Evolutionary conservation across 2,329 filamentous ascomycete genomes (phyloP), one percentile per base, ranked within the genome.

Genomic region (Alternaria panax): DNA sequence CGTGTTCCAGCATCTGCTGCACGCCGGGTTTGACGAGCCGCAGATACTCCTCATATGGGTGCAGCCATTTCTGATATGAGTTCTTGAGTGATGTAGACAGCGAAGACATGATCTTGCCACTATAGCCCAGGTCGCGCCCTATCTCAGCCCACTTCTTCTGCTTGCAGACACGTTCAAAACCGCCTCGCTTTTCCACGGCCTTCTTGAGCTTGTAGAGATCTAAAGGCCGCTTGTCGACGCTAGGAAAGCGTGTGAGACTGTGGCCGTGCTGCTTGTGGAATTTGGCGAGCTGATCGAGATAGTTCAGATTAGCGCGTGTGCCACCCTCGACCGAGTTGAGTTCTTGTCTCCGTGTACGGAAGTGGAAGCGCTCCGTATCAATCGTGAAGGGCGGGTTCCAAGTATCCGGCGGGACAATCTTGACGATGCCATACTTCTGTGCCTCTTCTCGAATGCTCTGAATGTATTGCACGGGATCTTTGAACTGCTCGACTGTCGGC

Each of bases 91-190:
- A 98, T 0, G 95, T 99, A 6, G 95, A 99, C 46, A 99, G 82
- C 8, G 95, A 98, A 2, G 94, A 98, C 95, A 99, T 99, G 64
- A 99, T 99, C 82, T 99, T 99, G 75, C 95, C 95, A 75, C 94
- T 98, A 80, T 99, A 99, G 54, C 95, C 95, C 47, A 99, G 82
- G 76, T 98, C 95, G 72, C 95, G 89, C 32, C 95, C 95, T 69
- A 99, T 98, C 78, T 99, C 95, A 16, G 95, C 95, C 95, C 95
- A 99, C 81, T 98, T 98, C 81, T 99, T 99, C 56, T 90, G 86
- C 79, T 97, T 97, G 85, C 95, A 99, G 43, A 99, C 95, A 74
- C 92, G 92, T 55, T 97, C 93, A 70, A 99, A 99, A 3, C 95
- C 95, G 46, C 95, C 95, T 63, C 95, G 88, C 28, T 92, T 90